Conservation (phyloP, 2,329 filamentous ascomycete species). For the Neonectria sp. region DNA sequence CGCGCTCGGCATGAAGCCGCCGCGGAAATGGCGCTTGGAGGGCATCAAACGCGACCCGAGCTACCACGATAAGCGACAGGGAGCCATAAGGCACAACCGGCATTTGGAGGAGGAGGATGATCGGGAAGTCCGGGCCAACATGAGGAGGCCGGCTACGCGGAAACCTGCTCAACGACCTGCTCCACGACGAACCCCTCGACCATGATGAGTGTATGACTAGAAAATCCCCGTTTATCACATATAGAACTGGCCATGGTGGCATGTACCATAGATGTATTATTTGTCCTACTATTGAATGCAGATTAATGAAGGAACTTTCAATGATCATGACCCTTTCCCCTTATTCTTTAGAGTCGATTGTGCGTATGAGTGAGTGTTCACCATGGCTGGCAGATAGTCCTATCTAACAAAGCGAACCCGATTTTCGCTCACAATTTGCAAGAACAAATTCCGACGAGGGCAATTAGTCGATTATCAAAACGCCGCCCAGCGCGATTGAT, state of each 20-base stretch:
- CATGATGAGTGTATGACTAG: constrained; percentile 10
- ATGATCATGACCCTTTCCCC: not conserved
- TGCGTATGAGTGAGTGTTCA: not conserved
- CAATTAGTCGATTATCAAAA: not conserved
- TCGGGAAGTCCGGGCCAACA: constrained; percentile 33
- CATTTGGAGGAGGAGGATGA: constrained; percentile 51
- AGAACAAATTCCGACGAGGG: not conserved
- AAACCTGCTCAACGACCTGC: not conserved
- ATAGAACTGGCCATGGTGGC: constrained; percentile 13
- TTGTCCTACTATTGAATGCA: constrained; percentile 11
- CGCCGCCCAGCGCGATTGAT: not conserved
- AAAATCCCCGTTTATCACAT: constrained; percentile 16
- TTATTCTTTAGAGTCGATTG: not conserved
- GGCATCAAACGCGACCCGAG: constrained; percentile 63
- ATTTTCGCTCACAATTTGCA: not conserved
- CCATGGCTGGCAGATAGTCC: not conserved
- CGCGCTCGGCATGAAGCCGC: constrained; percentile 74
- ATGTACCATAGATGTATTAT: constrained; percentile 29
- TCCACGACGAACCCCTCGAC: not conserved
- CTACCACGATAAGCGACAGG: constrained; percentile 56
- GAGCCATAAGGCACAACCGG: constrained; percentile 46
- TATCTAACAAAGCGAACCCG: not conserved
- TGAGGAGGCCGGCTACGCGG: not conserved
- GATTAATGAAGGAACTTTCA: not conserved
- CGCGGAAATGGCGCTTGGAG: constrained; percentile 71